Percentiles rank a stretch among this genome's conserved stretches.
These are phyloP conservation scores for Mollisia scopiformis DNA, from an alignment of 2,329 filamentous ascomycete genomes.

Conservation along the genomic window DNA sequence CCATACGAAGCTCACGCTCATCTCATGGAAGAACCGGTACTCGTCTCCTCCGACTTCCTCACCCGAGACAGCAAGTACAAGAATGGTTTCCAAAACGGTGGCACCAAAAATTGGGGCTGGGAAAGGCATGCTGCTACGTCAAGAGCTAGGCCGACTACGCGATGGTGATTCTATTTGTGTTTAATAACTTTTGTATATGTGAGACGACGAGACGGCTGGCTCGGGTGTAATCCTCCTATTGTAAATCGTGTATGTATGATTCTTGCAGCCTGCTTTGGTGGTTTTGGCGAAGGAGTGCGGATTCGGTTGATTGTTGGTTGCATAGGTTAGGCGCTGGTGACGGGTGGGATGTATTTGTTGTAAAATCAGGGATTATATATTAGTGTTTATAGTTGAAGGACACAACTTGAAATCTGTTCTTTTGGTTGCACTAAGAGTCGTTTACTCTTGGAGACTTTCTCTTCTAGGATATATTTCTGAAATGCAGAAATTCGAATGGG, in stretches of 20 bases:
- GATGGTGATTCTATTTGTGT: slow-evolving; percentile 14
- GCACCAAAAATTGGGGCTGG: slow-evolving; percentile 30
- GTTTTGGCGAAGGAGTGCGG: background rate
- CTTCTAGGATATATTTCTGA: too few species aligned
- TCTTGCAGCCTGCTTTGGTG: background rate
- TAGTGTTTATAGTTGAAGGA: too few species aligned
- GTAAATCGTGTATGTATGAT: background rate
- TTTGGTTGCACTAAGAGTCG: background rate
- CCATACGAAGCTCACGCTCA: slow-evolving; percentile 31
- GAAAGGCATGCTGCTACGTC: slow-evolving; percentile 16
- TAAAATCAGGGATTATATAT: too few species aligned
- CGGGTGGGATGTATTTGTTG: background rate
- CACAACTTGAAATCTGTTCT: background rate
- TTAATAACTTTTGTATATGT: slow-evolving; percentile 8
- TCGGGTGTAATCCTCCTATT: slow-evolving; percentile 6
- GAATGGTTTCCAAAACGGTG: slow-evolving; percentile 13
- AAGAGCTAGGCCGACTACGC: slow-evolving; percentile 17
- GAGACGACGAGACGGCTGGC: slow-evolving; percentile 4
- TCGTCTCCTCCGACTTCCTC: slow-evolving; percentile 25
- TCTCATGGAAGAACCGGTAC: slow-evolving; percentile 28
- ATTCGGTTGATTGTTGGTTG: background rate
- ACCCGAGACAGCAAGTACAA: slow-evolving; percentile 23
- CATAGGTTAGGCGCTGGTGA: background rate
- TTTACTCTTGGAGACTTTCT: too few species aligned
- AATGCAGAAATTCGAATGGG: too few species aligned